These are phyloP conservation scores for Hericium erinaceus DNA, from an alignment of 768 basidiomycete species.

Conservation along the genomic window DNA sequence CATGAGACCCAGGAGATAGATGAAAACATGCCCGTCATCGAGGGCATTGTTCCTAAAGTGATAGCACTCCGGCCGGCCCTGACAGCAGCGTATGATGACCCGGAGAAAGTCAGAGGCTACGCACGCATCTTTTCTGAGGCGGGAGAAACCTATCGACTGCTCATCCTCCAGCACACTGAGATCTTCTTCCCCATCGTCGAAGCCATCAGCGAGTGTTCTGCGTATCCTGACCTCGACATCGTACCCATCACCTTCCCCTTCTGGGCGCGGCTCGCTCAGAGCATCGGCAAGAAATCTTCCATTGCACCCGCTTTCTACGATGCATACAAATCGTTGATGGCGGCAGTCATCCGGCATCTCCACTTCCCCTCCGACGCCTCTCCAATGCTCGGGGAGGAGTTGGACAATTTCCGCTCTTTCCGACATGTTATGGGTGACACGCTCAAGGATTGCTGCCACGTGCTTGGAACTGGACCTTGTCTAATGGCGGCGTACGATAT, in stretches of 20 bases:
- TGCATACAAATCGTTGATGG: conserved; percentile 78
- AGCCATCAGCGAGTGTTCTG: conserved; percentile 88
- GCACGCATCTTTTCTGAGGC: conserved; percentile 95
- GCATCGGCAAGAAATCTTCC: conserved; percentile 65
- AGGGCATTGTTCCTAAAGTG: conserved; percentile 81
- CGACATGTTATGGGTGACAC: conserved; percentile 99
- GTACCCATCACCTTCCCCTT: conserved; percentile 97
- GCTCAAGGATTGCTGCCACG: conserved; percentile 94
- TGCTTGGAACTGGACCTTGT: conserved; percentile 82
- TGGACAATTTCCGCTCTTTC: conserved; percentile 90
- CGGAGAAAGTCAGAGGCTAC: conserved; percentile 82
- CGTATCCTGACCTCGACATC: conserved; percentile 89
- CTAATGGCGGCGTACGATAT: conserved; percentile 73
- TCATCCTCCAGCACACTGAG: conserved; percentile 83
- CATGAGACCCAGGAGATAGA: conserved; percentile 98
- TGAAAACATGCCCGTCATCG: conserved; percentile 84
- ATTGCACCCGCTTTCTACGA: conserved; percentile 71
- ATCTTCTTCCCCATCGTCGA: conserved; percentile 94
- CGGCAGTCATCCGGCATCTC: conserved; percentile 80
- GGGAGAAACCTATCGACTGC: conserved; percentile 87
- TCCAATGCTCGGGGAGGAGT: conserved; percentile 68
- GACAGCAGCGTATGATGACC: conserved; percentile 55
- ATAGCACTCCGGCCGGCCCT: conserved; percentile 63
- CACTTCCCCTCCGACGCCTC: conserved; percentile 77
- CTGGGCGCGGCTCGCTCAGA: conserved; percentile 96